These are phyloP conservation scores for Leavenworthia alabamica DNA, from an alignment of 345 rosid genomes.

Conservation along the genomic window DNA sequence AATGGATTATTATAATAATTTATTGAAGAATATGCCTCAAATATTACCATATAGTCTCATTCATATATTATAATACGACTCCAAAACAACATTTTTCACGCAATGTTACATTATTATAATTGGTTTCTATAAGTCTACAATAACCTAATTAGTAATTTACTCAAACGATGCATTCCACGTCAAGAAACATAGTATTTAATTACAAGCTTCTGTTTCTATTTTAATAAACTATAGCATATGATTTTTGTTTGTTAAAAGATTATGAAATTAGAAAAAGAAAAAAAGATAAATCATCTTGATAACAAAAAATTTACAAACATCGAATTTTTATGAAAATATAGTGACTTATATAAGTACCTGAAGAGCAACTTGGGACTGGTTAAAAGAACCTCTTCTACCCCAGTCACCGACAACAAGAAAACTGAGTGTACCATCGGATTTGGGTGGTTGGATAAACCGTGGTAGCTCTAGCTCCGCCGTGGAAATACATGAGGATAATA, in stretches of 20 bases:
- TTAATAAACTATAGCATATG: neutral
- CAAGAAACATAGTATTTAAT: constrained; percentile 6
- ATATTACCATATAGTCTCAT: neutral
- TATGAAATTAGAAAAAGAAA: too few species aligned
- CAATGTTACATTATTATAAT: neutral
- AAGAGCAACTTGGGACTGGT: constrained; percentile 59
- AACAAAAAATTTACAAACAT: neutral
- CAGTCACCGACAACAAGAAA: constrained; percentile 73
- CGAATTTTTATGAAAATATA: neutral
- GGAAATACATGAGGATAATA: neutral
- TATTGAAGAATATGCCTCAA: neutral
- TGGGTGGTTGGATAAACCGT: constrained; percentile 37
- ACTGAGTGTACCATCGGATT: constrained; percentile 48
- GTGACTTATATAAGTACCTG: constrained; percentile 37
- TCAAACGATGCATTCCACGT: constrained; percentile 8
- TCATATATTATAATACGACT: neutral
- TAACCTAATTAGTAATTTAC: neutral
- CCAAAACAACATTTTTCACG: neutral
- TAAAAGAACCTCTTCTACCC: constrained; percentile 62
- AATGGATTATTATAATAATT: neutral
- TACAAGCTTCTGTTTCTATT: constrained; percentile 7
- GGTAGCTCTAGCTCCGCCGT: constrained; percentile 44
- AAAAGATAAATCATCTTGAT: neutral
- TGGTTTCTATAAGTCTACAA: neutral
- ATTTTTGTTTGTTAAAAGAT: neutral